Conservation (phyloP, 1,139 yeast genomes). For the Geotrichum carabidarum region DNA sequence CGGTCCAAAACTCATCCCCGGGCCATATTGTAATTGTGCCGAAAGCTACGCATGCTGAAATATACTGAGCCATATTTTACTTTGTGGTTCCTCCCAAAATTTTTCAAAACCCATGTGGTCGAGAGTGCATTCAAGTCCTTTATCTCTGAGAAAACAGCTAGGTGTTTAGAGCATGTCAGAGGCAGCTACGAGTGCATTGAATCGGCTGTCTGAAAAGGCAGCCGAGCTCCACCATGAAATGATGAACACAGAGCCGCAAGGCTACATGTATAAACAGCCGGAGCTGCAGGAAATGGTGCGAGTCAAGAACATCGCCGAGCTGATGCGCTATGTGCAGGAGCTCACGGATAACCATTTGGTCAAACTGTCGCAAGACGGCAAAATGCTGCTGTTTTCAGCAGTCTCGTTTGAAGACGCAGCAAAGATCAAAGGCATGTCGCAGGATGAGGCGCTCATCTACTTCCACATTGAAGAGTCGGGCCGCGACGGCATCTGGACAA, state of each 20-base stretch:
- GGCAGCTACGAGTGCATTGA: neutral
- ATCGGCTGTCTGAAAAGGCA: conserved; percentile 43
- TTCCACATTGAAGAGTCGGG: conserved; percentile 89
- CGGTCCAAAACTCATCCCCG: too few species aligned
- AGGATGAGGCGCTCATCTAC: conserved; percentile 89
- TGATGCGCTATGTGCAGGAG: conserved; percentile 29
- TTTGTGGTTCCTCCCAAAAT: neutral
- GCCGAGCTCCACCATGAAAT: conserved; percentile 54
- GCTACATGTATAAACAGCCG: conserved; percentile 52
- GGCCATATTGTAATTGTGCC: too few species aligned
- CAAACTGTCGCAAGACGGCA: conserved; percentile 61
- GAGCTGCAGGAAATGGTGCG: conserved; percentile 46
- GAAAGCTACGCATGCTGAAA: neutral
- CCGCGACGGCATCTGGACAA: conserved; percentile 92
- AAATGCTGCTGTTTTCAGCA: conserved; percentile 67
- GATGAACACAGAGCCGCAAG: conserved; percentile 42
- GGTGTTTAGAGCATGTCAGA: neutral
- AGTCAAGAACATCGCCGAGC: conserved; percentile 22
- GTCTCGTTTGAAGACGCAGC: conserved; percentile 39
- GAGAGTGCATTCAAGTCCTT: neutral
- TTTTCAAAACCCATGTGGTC: neutral
- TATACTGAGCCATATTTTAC: neutral
- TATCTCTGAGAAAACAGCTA: neutral
- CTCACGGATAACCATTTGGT: conserved; percentile 48
- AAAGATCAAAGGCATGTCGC: conserved; percentile 60